These are phyloP conservation scores for Rutstroemia sp. DNA, from an alignment of 2,329 filamentous ascomycete species.

Conservation along the genomic window DNA sequence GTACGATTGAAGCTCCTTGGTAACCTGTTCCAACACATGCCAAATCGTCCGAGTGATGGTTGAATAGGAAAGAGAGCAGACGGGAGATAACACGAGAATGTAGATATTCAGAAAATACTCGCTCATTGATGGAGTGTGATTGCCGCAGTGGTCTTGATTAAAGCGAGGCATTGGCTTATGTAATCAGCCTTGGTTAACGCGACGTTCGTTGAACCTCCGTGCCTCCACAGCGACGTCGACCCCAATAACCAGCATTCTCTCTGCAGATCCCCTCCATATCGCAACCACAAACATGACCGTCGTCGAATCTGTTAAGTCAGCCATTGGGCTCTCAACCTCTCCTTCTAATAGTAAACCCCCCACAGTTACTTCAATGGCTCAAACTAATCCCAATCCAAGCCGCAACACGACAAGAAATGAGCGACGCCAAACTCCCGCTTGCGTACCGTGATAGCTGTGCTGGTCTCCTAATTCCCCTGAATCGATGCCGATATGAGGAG, in stretches of 20 bases:
- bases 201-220: neutral
- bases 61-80: no score
- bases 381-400: conserved; percentile 37
- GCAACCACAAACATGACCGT: conserved; percentile 35
- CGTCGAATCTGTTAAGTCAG: conserved; percentile 39
- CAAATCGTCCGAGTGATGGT: no score
- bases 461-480: conserved; percentile 88
- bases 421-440: conserved; percentile 78
- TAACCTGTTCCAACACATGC: no score
- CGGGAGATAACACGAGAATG: no score
- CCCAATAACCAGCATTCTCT: neutral
- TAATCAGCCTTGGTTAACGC: neutral
- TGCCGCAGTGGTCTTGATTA: no score
- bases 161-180: neutral
- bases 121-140: no score
- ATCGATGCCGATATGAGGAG: conserved; percentile 84
- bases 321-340: conserved; percentile 36
- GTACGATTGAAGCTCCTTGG: no score
- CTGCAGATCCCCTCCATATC: neutral
- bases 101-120: no score
- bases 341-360: conserved; percentile 19
- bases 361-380: conserved; percentile 7
- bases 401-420: conserved; percentile 88
- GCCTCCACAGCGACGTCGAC: neutral
- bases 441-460: conserved; percentile 95